These are phyloP conservation scores for Pleurozium schreberi DNA, from an alignment of 225 moss, liverwort and hornwort genomes.

Conservation along the genomic window DNA sequence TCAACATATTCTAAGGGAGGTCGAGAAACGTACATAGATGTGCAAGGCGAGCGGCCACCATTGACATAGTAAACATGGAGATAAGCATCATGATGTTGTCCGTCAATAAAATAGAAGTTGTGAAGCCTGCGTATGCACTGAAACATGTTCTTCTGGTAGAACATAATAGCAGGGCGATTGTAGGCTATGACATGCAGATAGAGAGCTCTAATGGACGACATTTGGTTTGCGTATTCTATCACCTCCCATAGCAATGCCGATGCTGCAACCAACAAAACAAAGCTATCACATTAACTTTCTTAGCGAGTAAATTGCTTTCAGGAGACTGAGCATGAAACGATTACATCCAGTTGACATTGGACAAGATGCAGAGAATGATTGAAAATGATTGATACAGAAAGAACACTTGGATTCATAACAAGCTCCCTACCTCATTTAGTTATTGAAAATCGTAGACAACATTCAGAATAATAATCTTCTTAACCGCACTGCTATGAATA, in stretches of 20 bases:
- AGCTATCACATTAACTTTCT: neutral
- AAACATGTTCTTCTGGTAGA: constrained; percentile 95
- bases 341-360: neutral
- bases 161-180: constrained; percentile 87
- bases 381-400: neutral
- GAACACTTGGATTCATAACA: neutral
- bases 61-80: constrained; percentile 81
- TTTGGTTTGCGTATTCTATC: constrained; percentile 65
- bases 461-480: neutral
- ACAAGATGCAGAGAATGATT: neutral
- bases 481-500: neutral
- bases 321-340: neutral
- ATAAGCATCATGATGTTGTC: constrained; percentile 69
- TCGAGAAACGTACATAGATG: constrained; percentile 46
- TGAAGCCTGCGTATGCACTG: constrained; percentile 72
- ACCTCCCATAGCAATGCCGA: constrained; percentile 84
- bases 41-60: constrained; percentile 69
- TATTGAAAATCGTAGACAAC: neutral
- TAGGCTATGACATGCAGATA: constrained; percentile 93
- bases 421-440: neutral
- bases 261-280: constrained; percentile 42
- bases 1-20: neutral
- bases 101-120: constrained; percentile 77
- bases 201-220: constrained; percentile 75
- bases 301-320: neutral